phyloP scores from a whole-genome alignment of 257 asterid genomes.

The Parsonsia alboflavescens region DNA sequence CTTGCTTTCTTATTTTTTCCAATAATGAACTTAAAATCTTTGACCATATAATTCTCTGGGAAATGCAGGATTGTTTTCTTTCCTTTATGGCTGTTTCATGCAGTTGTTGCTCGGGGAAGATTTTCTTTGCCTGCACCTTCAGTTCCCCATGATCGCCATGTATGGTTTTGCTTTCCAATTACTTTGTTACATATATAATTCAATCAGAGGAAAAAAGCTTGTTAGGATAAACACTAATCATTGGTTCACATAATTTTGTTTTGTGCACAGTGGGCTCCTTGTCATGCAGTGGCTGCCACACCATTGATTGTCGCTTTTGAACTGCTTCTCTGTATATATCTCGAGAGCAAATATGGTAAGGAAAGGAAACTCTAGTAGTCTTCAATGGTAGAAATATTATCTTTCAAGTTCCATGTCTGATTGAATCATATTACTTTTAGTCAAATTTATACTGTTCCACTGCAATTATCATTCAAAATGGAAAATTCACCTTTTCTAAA shows the following conservation, averaged over 20 bases:
- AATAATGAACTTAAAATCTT: not conserved
- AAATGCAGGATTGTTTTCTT: conserved; percentile 78
- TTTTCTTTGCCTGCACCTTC: conserved; percentile 98
- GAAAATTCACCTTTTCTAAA: not conserved
- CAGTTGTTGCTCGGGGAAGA: conserved; percentile 92
- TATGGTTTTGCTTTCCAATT: conserved; percentile 33
- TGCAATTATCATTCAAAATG: not conserved
- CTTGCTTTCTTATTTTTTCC: not conserved
- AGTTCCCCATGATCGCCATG: conserved; percentile 95
- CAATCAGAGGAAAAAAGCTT: conserved; percentile 19
- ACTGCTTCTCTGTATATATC: conserved; percentile 95
- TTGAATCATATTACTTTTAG: not conserved
- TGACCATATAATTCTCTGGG: conserved; percentile 18
- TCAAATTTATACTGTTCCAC: not conserved
- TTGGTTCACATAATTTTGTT: conserved; percentile 7
- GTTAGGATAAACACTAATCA: conserved; percentile 8
- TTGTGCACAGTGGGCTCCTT: conserved; percentile 93
- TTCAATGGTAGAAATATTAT: not conserved
- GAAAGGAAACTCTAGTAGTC: conserved; percentile 23
- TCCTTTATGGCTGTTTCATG: conserved; percentile 97
- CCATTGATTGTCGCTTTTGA: conserved; percentile 94
- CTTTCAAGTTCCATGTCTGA: not conserved
- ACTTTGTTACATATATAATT: conserved; percentile 10
- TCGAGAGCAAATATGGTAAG: conserved; percentile 80
- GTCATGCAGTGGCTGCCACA: conserved; percentile 92